These are phyloP conservation scores for Aspergillus pseudoglaucus DNA, from an alignment of 2,329 filamentous ascomycete species.

Conservation along the genomic window DNA sequence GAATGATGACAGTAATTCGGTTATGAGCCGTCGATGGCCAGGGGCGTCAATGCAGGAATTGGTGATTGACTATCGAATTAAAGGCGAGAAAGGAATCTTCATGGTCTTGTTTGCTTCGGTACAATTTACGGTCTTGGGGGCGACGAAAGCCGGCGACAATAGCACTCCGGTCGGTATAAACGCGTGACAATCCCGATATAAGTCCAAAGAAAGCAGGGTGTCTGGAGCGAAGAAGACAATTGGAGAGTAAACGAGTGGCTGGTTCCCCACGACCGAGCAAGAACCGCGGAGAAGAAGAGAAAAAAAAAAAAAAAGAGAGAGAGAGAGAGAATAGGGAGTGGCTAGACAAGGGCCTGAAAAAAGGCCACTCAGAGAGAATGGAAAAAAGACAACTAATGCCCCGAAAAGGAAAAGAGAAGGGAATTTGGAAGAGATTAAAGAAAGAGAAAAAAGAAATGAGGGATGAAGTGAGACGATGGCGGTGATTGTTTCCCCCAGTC, in stretches of 20 bases:
- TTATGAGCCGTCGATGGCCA: not conserved
- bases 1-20: slow-evolving; percentile 1
- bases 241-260: slow-evolving; percentile 7
- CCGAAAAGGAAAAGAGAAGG: slow-evolving; percentile 6
- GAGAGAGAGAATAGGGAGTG: not conserved
- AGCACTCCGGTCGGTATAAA: slow-evolving; percentile 6
- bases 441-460: slow-evolving; percentile 6
- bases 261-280: not conserved
- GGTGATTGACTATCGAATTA: not conserved
- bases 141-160: not conserved
- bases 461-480: slow-evolving; percentile 15
- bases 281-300: slow-evolving; percentile 2
- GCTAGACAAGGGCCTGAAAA: slow-evolving; percentile 2
- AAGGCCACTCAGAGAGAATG: no score
- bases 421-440: slow-evolving; percentile 11
- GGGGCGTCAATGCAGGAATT: not conserved
- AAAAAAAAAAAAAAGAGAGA: slow-evolving; percentile 6
- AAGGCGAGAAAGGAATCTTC: not conserved
- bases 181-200: not conserved
- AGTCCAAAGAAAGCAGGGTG: not conserved
- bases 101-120: not conserved
- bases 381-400: not conserved
- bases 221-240: slow-evolving; percentile 2
- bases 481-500: not conserved
- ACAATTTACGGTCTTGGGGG: not conserved